A percentile compares a stretch with the other conserved stretches of the same genome.
Conservation (phyloP, 2,329 filamentous ascomycete genomes). For the Dactylonectria macrodidyma region DNA sequence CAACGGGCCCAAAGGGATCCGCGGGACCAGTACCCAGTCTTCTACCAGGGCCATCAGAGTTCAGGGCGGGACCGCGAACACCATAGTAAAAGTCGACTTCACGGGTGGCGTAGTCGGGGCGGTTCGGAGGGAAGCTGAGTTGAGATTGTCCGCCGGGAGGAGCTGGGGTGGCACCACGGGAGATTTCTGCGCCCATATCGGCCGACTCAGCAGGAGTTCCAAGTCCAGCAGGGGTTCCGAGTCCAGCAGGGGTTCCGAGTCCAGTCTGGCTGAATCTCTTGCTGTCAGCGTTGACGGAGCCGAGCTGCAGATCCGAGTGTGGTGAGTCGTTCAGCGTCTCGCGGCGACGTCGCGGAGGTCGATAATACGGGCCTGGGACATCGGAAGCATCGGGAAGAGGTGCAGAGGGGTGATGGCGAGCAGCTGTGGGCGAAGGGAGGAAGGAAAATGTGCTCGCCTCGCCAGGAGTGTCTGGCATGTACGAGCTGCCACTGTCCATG, state of each 20-base stretch:
- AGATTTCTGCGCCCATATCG: slow-evolving; percentile 59
- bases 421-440: slow-evolving; percentile 70
- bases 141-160: slow-evolving; percentile 49
- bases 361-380: slow-evolving; percentile 85
- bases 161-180: slow-evolving; percentile 61
- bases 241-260: slow-evolving; percentile 49
- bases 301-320: slow-evolving; percentile 50
- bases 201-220: slow-evolving; percentile 54
- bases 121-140: slow-evolving; percentile 65
- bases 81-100: slow-evolving; percentile 99
- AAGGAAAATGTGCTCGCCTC: slow-evolving; percentile 82
- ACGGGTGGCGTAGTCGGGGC: slow-evolving; percentile 90
- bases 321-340: slow-evolving; percentile 67
- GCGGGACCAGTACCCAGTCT: slow-evolving; percentile 94
- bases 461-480: slow-evolving; percentile 81
- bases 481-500: slow-evolving; percentile 74
- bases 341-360: slow-evolving; percentile 81
- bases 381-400: slow-evolving; percentile 72
- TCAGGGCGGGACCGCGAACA: slow-evolving; percentile 88
- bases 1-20: slow-evolving; percentile 92
- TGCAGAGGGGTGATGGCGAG: slow-evolving; percentile 61
- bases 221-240: slow-evolving; percentile 49
- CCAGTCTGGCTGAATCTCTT: slow-evolving; percentile 56
- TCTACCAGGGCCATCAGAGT: slow-evolving; percentile 83
- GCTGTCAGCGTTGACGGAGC: slow-evolving; percentile 50